Base-by-base conservation (phyloP, 805 yeast genomes). In the Cyberlindnera suaveolens region DNA sequence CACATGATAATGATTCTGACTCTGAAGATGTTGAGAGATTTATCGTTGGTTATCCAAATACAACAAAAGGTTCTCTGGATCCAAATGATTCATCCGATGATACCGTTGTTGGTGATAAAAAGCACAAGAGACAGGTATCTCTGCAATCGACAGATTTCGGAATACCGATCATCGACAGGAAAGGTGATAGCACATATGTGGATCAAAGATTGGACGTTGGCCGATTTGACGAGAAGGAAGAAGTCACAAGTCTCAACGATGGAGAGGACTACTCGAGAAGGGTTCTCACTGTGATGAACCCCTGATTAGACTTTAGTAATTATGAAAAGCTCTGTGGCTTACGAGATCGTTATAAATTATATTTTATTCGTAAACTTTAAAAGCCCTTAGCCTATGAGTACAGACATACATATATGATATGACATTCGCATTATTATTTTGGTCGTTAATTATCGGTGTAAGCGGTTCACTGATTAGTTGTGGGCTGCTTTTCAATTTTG, bases 121-220 rank as follows among this genome's bases (percentile, higher is more conserved):
- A 6, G 31, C 47, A 47, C 31, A 35, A 30, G 34, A n/a, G 37
- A 6, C 42, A 44, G 10, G 20, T 49, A 15, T 38, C 45, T 6
- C 26, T 46, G 5, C 45, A 39, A n/a, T 43, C 45, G 10, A 29
- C 41, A 5, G 49, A 44, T 27, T 46, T 38, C 18, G 53, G 53
- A 1, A 50, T 49, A 14, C 53, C 53, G 3, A 47, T 47, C 34
- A 47, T 50, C 26, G 49, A 41, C 33, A 34, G 30, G 31, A 47
- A 45, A 18, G 58, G 52, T 6, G 49, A 49, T 16, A 45, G 47
- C 20, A 49, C 54, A 17, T 58, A 63, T 41, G 77, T 77, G 13
- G 86, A 80, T 60, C 81, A 75, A 53, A 58, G 86, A 34, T 61
- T 81, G 40, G 85, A 81, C 49, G 85, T 84, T 4, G 63, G 67